Base-by-base conservation (phyloP, 257 asterid species). In the Penstemon davidsonii region DNA sequence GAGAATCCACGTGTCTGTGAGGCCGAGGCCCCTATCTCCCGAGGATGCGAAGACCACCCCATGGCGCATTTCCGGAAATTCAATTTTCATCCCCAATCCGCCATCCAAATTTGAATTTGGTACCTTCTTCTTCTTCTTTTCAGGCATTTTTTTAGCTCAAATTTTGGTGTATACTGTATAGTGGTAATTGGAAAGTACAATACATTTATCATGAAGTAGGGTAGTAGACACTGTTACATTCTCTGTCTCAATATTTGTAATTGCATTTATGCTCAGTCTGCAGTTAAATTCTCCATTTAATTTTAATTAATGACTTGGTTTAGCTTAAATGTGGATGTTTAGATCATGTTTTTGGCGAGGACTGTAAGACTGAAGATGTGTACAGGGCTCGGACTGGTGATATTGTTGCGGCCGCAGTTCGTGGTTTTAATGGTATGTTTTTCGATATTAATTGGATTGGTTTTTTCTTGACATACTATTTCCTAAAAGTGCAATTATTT, bases 81-180 rank as follows among this genome's bases (percentile, higher is more conserved):
- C 95, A 6, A 88, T 92, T 45, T 83, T 44, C 69, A 78, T 86
- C 46, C 84, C 88, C 37, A 92, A 85, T 63, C 97, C 83, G 64
- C 64, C 86, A 8, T 39, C 96, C 61, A 87, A 84, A 73, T 92
- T 92, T 46, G 98, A 92, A 61, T 92, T 92, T 51, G 98, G 98
- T 86, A 78, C 5, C 1, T 63, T 60, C 7, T 11, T 39, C n/a
- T 58, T 36, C 33, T 25, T 25, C 2, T 25, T 25, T 1, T 25
- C 33, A 2, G 33, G 33, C 33, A 25, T 25, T 25, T 25, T 25
- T 25, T 25, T 25, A 1, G 33, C 2, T 25, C 33, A 25, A 25
- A 25, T 0, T 25, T 2, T 25, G 2, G 33, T 25, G 2, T 25
- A 25, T 25, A 25, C 1, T 25, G 33, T 25, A 25, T 25, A 25